phyloP scores from a whole-genome alignment of 805 yeast genomes.

The Cyberlindnera xylosilytica region DNA sequence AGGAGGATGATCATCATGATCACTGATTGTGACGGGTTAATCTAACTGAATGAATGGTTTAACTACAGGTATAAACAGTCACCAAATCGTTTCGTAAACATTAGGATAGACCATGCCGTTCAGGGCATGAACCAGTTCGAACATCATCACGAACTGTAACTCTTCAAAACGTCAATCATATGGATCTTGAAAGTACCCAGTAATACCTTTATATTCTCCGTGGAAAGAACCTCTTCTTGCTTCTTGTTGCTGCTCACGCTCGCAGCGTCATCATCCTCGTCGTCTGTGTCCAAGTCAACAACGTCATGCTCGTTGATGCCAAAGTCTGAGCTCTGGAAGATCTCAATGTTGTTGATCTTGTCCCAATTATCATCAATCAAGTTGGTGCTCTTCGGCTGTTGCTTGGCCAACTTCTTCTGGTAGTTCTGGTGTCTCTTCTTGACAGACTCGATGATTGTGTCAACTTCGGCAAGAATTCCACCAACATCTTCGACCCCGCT shows the following conservation, averaged over 20 bases:
- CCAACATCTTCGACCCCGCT: constrained; percentile 25
- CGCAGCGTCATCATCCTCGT: constrained; percentile 11
- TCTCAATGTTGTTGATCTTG: constrained; percentile 39
- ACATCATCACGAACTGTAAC: background rate
- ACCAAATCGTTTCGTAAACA: too few relatives aligned
- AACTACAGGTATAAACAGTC: too few relatives aligned
- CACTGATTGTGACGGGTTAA: constrained; percentile 8
- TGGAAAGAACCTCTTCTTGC: constrained; percentile 3
- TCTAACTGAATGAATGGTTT: background rate
- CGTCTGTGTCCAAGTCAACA: constrained; percentile 35
- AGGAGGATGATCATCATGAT: constrained; percentile 85
- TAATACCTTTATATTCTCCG: constrained; percentile 6
- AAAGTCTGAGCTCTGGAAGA: constrained; percentile 41
- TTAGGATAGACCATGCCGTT: too few relatives aligned
- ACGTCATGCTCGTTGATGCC: constrained; percentile 49
- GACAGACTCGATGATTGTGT: constrained; percentile 35
- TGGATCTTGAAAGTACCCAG: constrained; percentile 7
- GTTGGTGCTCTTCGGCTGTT: constrained; percentile 8
- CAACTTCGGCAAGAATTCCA: constrained; percentile 36
- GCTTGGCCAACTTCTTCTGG: constrained; percentile 26
- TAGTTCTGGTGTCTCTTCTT: constrained; percentile 32
- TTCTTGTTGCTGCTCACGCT: background rate
- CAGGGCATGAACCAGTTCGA: too few relatives aligned
- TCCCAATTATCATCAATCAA: constrained; percentile 40
- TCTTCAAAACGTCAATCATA: constrained; percentile 2